A percentile compares a stretch with the other conserved stretches of the same genome.
Evolutionary conservation across 129 eudicot species (phyloP).

Genomic region (Flaveria brownii): DNA sequence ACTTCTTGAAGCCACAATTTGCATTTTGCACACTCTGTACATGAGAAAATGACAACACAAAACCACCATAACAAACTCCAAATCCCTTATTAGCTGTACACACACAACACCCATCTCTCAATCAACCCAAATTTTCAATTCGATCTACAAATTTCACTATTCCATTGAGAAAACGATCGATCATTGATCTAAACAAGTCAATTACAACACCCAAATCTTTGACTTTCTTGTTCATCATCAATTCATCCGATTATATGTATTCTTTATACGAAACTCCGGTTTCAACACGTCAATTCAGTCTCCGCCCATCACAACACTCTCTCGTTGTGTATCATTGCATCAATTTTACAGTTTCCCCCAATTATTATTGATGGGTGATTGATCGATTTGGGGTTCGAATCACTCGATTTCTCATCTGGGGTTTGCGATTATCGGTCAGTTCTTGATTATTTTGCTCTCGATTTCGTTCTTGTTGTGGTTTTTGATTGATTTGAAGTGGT

Average conservation of each 20-base stretch:
- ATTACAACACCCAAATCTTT: slow-evolving; percentile 30
- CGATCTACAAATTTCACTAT: slow-evolving; percentile 19
- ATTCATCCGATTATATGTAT: slow-evolving; percentile 16
- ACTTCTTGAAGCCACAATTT: neutral
- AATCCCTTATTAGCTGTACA: slow-evolving; percentile 28
- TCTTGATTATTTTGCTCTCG: neutral
- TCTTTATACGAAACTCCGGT: slow-evolving; percentile 30
- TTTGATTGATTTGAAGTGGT: slow-evolving; percentile 4
- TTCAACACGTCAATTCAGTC: slow-evolving; percentile 36
- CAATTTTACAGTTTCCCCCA: slow-evolving; percentile 22
- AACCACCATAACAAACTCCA: slow-evolving; percentile 22
- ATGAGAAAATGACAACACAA: slow-evolving; percentile 36
- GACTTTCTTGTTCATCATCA: slow-evolving; percentile 28
- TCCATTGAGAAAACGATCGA: slow-evolving; percentile 19
- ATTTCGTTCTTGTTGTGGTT: neutral
- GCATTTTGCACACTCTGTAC: slow-evolving; percentile 33
- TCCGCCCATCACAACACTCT: slow-evolving; percentile 21
- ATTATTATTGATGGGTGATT: slow-evolving; percentile 36
- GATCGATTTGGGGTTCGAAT: slow-evolving; percentile 15
- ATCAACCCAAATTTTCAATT: slow-evolving; percentile 10
- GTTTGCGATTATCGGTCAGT: slow-evolving; percentile 33
- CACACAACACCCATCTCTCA: neutral
- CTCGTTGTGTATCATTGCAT: slow-evolving; percentile 3
- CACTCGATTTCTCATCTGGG: slow-evolving; percentile 35
- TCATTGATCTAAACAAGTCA: slow-evolving; percentile 7